Evolutionary conservation across 2,329 filamentous ascomycete species (phyloP).

Genomic region (Xylogone sp.): DNA sequence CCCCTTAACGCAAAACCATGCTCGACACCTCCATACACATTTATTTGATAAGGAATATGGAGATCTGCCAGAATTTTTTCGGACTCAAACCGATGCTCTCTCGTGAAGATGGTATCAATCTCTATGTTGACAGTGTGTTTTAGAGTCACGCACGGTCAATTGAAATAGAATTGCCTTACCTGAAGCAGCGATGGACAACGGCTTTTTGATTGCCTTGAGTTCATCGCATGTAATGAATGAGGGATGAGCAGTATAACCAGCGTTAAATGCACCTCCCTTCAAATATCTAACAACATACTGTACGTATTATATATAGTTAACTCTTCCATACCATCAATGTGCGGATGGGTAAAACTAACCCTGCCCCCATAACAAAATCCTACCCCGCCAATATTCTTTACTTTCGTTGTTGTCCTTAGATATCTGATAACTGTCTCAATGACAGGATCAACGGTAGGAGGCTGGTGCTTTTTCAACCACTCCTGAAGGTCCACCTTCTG

Average conservation of each 20-base stretch:
- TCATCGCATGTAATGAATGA: conserved; percentile 66
- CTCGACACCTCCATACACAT: conserved; percentile 62
- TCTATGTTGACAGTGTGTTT: conserved; percentile 30
- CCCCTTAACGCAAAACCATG: conserved; percentile 71
- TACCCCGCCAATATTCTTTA: conserved; percentile 55
- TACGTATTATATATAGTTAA: conserved; percentile 45
- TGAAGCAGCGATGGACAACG: conserved; percentile 60
- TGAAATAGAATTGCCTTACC: neutral
- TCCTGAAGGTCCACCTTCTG: neutral
- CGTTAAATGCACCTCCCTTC: conserved; percentile 57
- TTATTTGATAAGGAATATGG: conserved; percentile 60
- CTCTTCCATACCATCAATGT: neutral
- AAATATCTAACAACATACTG: conserved; percentile 62
- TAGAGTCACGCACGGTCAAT: neutral
- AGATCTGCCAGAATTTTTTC: conserved; percentile 55
- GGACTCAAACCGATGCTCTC: conserved; percentile 55
- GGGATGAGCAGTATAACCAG: conserved; percentile 70
- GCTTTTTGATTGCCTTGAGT: conserved; percentile 56
- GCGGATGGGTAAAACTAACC: conserved; percentile 59
- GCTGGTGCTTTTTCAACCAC: neutral
- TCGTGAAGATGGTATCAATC: conserved; percentile 58
- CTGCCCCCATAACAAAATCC: conserved; percentile 74
- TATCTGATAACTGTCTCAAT: conserved; percentile 47
- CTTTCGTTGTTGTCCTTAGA: conserved; percentile 48
- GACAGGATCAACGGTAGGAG: conserved; percentile 19